Conservation (phyloP, 805 yeast species). For the Candida saitoana region DNA sequence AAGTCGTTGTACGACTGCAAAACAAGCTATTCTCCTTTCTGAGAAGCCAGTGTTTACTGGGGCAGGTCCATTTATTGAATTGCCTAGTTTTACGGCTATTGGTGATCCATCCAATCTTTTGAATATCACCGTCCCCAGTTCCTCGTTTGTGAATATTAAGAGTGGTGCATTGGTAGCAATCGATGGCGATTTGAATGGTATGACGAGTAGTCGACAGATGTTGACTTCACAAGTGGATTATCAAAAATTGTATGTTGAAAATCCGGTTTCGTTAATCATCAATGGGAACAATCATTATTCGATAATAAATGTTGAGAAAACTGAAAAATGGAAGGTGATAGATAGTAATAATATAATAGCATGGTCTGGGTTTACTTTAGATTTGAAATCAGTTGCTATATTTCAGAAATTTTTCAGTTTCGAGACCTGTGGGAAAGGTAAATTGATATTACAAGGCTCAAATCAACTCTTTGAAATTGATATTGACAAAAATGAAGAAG, state of each 20-base stretch:
- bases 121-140: constrained; percentile 42
- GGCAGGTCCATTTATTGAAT: constrained; percentile 43
- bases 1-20: not conserved
- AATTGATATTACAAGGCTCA: constrained; percentile 34
- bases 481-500: constrained; percentile 31
- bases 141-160: constrained; percentile 32
- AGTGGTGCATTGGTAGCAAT: constrained; percentile 41
- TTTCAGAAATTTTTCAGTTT: constrained; percentile 22
- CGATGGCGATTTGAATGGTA: constrained; percentile 36
- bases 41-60: constrained; percentile 26
- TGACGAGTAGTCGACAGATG: constrained; percentile 13
- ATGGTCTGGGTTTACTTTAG: constrained; percentile 43
- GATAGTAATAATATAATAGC: constrained; percentile 37
- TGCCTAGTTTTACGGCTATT: constrained; percentile 38
- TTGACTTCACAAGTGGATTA: constrained; percentile 3
- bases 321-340: constrained; percentile 40
- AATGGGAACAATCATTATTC: constrained; percentile 37
- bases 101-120: constrained; percentile 37
- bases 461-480: constrained; percentile 37
- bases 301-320: constrained; percentile 33
- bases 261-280: constrained; percentile 20
- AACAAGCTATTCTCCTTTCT: constrained; percentile 1
- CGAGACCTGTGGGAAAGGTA: constrained; percentile 35
- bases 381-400: constrained; percentile 14
- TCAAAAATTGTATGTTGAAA: constrained; percentile 12